Conservation (phyloP, 2,329 filamentous ascomycete species). For the Pseudocercospora musae region DNA sequence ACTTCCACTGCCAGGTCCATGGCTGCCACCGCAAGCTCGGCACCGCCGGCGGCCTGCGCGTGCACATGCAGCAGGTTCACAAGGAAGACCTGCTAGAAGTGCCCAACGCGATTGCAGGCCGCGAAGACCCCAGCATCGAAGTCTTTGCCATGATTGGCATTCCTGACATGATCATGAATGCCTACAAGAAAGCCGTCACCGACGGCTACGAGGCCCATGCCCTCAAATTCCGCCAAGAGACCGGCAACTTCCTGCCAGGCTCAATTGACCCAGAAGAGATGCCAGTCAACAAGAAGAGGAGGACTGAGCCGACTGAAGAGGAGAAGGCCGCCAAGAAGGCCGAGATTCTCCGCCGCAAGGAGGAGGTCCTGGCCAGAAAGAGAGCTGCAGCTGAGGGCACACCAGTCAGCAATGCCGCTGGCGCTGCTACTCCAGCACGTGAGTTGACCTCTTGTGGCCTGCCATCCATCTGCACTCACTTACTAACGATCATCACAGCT, state of each 20-base stretch:
- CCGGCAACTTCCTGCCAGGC: slow-evolving; percentile 73
- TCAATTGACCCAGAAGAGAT: background rate
- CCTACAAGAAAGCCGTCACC: slow-evolving; percentile 82
- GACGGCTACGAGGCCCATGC: slow-evolving; percentile 85
- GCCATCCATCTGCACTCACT: background rate
- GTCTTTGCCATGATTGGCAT: slow-evolving; percentile 99
- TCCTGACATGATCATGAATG: slow-evolving; percentile 75
- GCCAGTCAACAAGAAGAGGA: slow-evolving; percentile 5
- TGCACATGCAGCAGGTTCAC: slow-evolving; percentile 98
- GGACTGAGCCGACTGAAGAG: background rate
- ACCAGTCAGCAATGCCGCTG: background rate
- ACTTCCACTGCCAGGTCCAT: slow-evolving; percentile 82
- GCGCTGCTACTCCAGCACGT: background rate
- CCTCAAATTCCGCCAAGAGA: slow-evolving; percentile 62
- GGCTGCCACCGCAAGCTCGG: slow-evolving; percentile 83
- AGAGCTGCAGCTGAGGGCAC: background rate
- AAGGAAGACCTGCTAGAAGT: slow-evolving; percentile 85
- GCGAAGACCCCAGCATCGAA: slow-evolving; percentile 82
- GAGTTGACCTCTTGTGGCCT: background rate
- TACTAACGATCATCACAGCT: background rate
- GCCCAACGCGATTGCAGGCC: slow-evolving; percentile 86
- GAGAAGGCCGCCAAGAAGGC: slow-evolving; percentile 5
- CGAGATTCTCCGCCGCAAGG: background rate
- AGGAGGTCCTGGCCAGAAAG: background rate
- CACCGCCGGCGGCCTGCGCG: slow-evolving; percentile 90